A percentile compares a stretch with the other conserved stretches of the same genome.
phyloP scores from a whole-genome alignment of 2,329 filamentous ascomycete genomes.

The Massarina eburnea region DNA sequence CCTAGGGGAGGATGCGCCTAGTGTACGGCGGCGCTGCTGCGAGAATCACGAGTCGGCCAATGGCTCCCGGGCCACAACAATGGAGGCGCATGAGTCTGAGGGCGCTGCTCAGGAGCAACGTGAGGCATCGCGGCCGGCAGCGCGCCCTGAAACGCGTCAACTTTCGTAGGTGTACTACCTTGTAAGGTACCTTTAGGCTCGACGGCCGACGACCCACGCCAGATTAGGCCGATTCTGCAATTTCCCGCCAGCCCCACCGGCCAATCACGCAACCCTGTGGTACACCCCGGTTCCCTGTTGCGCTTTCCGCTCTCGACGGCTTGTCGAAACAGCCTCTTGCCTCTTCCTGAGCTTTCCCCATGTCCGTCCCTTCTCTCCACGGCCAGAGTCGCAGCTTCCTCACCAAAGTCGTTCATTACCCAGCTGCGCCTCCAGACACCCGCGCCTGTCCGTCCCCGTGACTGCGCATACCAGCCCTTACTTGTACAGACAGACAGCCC shows the following conservation, averaged over 20 bases:
- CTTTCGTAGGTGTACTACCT: no score
- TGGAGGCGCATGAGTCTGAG: no score
- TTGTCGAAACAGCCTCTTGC: conserved; percentile 15
- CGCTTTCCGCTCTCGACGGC: conserved; percentile 11
- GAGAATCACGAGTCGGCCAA: no score
- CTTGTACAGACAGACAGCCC: background rate
- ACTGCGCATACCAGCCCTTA: background rate
- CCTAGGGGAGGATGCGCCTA: no score
- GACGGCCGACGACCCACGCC: no score
- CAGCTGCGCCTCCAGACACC: conserved; percentile 20
- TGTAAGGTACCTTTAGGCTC: no score
- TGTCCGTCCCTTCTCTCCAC: conserved; percentile 28
- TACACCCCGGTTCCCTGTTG: conserved; percentile 12
- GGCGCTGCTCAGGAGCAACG: no score
- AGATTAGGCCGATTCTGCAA: conserved; percentile 27
- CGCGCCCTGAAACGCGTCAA: no score
- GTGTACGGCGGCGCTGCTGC: no score
- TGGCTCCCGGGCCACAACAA: no score
- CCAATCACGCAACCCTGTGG: conserved; percentile 29
- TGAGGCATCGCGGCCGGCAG: no score
- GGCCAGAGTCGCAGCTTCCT: conserved; percentile 38
- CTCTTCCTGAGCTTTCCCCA: conserved; percentile 17
- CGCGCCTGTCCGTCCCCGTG: background rate
- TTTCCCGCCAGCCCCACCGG: conserved; percentile 23
- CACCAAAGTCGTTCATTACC: conserved; percentile 41